These are phyloP conservation scores for Erythrophleum ivorense DNA, from an alignment of 331 rosid genomes.

Conservation along the genomic window DNA sequence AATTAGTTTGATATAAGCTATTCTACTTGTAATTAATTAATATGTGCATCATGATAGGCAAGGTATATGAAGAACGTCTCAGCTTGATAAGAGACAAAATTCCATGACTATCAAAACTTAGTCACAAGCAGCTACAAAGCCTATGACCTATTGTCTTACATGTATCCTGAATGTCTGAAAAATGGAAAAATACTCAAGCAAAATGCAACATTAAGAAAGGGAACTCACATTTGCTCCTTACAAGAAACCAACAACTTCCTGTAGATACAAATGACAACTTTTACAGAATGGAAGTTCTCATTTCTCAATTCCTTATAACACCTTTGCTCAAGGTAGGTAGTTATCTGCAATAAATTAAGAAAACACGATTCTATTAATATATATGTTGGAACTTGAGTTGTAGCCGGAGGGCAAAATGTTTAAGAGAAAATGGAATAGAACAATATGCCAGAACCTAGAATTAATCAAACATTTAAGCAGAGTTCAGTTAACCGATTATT, in stretches of 20 bases:
- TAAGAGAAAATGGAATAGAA: background rate
- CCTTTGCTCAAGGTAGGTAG: slow-evolving; percentile 83
- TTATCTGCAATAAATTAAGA: slow-evolving; percentile 59
- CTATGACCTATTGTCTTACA: slow-evolving; percentile 24
- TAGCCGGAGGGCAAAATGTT: background rate
- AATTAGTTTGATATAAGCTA: background rate
- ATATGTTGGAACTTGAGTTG: background rate
- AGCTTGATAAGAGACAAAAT: background rate
- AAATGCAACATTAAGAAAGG: slow-evolving; percentile 8
- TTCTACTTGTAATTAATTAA: background rate
- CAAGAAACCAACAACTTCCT: slow-evolving; percentile 77
- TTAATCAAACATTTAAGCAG: background rate
- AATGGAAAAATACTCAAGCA: background rate
- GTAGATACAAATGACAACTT: slow-evolving; percentile 78
- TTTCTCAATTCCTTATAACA: slow-evolving; percentile 81
- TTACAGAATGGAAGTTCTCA: slow-evolving; percentile 75
- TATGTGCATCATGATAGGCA: background rate
- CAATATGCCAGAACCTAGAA: background rate
- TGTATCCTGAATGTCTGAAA: slow-evolving; percentile 42
- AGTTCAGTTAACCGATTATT: background rate
- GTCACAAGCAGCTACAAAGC: slow-evolving; percentile 16
- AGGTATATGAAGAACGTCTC: background rate
- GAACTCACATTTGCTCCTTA: slow-evolving; percentile 84
- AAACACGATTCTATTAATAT: slow-evolving; percentile 8
- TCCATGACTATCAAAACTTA: background rate